phyloP scores from a whole-genome alignment of 768 basidiomycete species.

The Lentinula sp. region DNA sequence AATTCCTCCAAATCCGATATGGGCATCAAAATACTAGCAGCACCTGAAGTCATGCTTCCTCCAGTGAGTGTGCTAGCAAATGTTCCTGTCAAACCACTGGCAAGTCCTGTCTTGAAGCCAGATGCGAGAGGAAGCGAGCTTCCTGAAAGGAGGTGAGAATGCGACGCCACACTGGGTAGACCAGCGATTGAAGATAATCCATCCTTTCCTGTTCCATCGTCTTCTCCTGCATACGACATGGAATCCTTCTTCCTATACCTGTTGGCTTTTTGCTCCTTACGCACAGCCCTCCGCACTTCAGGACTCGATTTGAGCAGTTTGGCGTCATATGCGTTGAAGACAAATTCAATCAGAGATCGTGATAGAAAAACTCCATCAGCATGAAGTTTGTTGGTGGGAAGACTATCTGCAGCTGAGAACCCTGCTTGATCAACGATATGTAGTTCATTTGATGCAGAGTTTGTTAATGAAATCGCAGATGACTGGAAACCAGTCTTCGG shows the following conservation, averaged over 20 bases:
- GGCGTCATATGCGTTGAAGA: conserved; percentile 43
- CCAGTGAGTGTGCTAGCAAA: conserved; percentile 16
- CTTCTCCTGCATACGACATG: neutral
- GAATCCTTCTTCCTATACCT: neutral
- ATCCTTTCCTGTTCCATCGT: neutral
- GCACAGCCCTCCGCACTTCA: conserved; percentile 2
- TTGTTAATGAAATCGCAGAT: conserved; percentile 3
- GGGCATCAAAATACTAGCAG: conserved; percentile 36
- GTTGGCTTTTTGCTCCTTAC: conserved; percentile 2
- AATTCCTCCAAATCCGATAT: conserved; percentile 50
- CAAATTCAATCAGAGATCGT: conserved; percentile 38
- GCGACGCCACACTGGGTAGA: neutral
- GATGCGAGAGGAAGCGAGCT: conserved; percentile 2
- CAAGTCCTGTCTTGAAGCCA: neutral
- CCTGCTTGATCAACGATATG: neutral
- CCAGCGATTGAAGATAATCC: conserved; percentile 1
- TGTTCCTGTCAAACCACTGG: neutral
- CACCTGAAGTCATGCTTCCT: conserved; percentile 18
- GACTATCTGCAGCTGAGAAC: conserved; percentile 9
- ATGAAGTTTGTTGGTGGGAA: conserved; percentile 12
- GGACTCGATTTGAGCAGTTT: conserved; percentile 14
- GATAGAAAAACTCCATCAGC: conserved; percentile 26
- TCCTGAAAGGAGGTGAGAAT: neutral
- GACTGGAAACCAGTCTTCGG: neutral
- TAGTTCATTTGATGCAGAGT: neutral